Evolutionary conservation across 2,329 filamentous ascomycete genomes (phyloP), one percentile per base, ranked within the genome.

Genomic region (Penicillium glabrum): DNA sequence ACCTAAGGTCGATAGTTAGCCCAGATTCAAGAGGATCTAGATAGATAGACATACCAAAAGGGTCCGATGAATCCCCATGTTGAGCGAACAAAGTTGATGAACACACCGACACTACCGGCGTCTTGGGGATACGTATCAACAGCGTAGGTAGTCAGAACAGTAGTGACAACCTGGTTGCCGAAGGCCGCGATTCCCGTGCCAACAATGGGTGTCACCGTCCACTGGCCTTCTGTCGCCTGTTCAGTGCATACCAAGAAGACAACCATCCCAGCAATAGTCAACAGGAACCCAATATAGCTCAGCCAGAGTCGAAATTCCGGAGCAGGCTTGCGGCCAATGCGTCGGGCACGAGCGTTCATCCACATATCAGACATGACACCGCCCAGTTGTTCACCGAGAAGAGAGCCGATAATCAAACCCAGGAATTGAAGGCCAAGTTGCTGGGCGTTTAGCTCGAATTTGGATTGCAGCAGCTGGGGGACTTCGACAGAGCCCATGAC

Each of bases 101-200:
- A 86, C 0, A 86, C 84, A 5, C 84, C 84, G 21, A 87, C 78
- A 46, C 79, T 80, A 1, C 79, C 80, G 1, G 82, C 77, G 53
- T 86, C 79, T 44, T 81, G 74, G 0, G 75, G 77, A 62, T 85
- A 81, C 54, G 81, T 83, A 63, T 87, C 84, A 1, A 87, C 80
- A 0, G 83, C 80, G 64, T 72, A 87, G 0, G 85, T 87, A 29
- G 85, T 82, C 51, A 86, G 65, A 0, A 86, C 80, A 0, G 85
- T 87, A 1, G 85, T 86, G 7, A 87, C 78, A 29, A 88, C 80
- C 71, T 87, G 85, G 59, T 86, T 86, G 0, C 85, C 85, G 8
- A 78, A 80, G 0, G 79, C 80, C 0, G 75, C 77, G 61, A 83
- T 79, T 2, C 77, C 84, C 6, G 77, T 79, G 5, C 84, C 84